These are phyloP conservation scores for Coemansia sp. DNA, from an alignment of 192 early-diverging fungal genomes.

Conservation along the genomic window DNA sequence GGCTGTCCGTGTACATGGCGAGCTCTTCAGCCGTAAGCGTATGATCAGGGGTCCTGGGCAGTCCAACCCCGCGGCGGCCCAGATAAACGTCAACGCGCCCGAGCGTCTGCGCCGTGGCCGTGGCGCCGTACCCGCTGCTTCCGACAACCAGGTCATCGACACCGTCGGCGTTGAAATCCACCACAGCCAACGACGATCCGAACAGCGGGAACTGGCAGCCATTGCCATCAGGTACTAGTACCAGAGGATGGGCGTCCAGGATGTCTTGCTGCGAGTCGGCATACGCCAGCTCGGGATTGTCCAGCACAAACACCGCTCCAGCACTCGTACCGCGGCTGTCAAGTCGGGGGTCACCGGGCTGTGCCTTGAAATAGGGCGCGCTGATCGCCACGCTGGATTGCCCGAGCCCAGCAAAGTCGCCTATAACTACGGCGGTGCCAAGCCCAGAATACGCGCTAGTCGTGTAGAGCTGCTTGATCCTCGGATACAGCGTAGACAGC, in stretches of 20 bases:
- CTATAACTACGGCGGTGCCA: constrained; percentile 62
- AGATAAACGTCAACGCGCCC: constrained; percentile 71
- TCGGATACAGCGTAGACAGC: constrained; percentile 49
- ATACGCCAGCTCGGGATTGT: constrained; percentile 8
- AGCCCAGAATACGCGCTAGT: constrained; percentile 61
- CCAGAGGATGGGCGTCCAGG: constrained; percentile 39
- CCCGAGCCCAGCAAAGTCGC: constrained; percentile 73
- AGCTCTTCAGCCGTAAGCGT: constrained; percentile 40
- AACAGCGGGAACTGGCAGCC: constrained; percentile 54
- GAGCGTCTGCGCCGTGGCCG: constrained; percentile 25
- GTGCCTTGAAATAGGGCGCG: constrained; percentile 58
- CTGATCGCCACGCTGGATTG: constrained; percentile 61
- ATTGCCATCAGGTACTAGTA: constrained; percentile 20
- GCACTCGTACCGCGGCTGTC: constrained; percentile 4
- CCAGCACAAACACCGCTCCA: constrained; percentile 61
- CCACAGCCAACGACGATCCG: constrained; percentile 72
- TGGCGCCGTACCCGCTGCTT: constrained; percentile 55
- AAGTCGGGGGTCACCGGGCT: background rate
- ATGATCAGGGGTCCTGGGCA: constrained; percentile 54
- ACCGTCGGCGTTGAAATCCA: constrained; percentile 85
- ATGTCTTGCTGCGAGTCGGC: constrained; percentile 48
- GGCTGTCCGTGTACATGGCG: constrained; percentile 12
- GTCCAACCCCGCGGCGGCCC: constrained; percentile 56
- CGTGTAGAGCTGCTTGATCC: constrained; percentile 46
- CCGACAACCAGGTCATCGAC: constrained; percentile 83